Conservation (phyloP, 1,284 basidiomycete species). For the Ustilago bromivora region DNA sequence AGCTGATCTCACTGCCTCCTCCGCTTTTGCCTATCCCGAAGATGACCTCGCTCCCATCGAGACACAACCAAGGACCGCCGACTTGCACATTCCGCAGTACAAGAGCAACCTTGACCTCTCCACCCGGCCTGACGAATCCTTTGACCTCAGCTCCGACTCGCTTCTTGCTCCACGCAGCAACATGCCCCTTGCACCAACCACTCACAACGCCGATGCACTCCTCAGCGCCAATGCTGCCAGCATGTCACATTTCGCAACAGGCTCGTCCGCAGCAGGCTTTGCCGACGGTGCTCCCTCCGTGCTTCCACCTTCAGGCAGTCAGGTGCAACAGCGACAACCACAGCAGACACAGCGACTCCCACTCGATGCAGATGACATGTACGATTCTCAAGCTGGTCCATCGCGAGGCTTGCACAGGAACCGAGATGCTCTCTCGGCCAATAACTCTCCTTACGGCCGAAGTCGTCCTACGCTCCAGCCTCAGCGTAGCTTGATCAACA, state of each 20-base stretch:
- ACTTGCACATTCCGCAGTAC: constrained; percentile 17
- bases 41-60: constrained; percentile 28
- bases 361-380: constrained; percentile 28
- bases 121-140: constrained; percentile 20
- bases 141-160: constrained; percentile 21
- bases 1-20: constrained; percentile 18
- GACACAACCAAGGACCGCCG: constrained; percentile 35
- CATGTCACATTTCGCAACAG: constrained; percentile 10
- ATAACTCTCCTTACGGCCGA: constrained; percentile 34
- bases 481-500: constrained; percentile 26
- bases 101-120: constrained; percentile 18
- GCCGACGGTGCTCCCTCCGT: constrained; percentile 34
- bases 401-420: constrained; percentile 32
- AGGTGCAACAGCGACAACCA: constrained; percentile 20
- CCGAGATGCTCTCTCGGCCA: constrained; percentile 27
- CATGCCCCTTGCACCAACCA: constrained; percentile 1
- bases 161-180: constrained; percentile 14
- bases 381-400: constrained; percentile 46
- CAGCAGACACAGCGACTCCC: constrained; percentile 18
- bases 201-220: constrained; percentile 8
- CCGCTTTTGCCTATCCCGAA: constrained; percentile 26
- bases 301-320: constrained; percentile 26
- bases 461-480: constrained; percentile 23
- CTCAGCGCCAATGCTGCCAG: constrained; percentile 5
- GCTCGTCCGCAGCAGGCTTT: constrained; percentile 14